Evolutionary conservation across 495 filamentous ascomycete genomes (phyloP).

Genomic region (Aspergillus cristatus): DNA sequence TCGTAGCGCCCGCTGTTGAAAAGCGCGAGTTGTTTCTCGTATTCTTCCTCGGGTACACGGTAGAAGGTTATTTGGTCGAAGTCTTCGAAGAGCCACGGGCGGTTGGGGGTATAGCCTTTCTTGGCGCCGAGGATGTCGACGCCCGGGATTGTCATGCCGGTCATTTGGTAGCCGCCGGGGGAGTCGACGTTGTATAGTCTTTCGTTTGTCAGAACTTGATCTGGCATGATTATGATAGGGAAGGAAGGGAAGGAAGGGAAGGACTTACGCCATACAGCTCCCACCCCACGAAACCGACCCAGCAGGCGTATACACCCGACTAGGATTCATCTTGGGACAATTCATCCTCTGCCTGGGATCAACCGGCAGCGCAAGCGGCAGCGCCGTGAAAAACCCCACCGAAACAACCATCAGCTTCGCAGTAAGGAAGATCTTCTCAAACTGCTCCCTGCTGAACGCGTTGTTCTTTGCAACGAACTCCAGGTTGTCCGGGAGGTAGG

Average conservation of each 20-base stretch:
- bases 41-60: conserved; percentile 41
- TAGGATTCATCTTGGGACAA: conserved; percentile 52
- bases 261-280: conserved; percentile 32
- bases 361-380: conserved; percentile 44
- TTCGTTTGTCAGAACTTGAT: background rate
- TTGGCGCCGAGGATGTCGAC: conserved; percentile 47
- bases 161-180: conserved; percentile 51
- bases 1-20: conserved; percentile 40
- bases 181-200: conserved; percentile 47
- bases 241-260: background rate
- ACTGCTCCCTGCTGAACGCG: conserved; percentile 37
- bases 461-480: conserved; percentile 50
- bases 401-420: conserved; percentile 41
- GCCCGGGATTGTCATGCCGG: conserved; percentile 44
- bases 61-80: conserved; percentile 51
- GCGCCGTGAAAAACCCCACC: conserved; percentile 50
- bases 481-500: conserved; percentile 50
- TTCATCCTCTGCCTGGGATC: conserved; percentile 45
- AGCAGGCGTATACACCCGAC: conserved; percentile 46
- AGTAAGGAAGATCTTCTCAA: conserved; percentile 37
- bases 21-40: conserved; percentile 25
- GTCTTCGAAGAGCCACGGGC: conserved; percentile 49
- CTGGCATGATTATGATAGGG: background rate
- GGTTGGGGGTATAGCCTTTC: conserved; percentile 28
- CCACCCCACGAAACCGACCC: conserved; percentile 49